phyloP scores from a whole-genome alignment of 1,139 yeast species.

The Saccharomyces hybrid region DNA sequence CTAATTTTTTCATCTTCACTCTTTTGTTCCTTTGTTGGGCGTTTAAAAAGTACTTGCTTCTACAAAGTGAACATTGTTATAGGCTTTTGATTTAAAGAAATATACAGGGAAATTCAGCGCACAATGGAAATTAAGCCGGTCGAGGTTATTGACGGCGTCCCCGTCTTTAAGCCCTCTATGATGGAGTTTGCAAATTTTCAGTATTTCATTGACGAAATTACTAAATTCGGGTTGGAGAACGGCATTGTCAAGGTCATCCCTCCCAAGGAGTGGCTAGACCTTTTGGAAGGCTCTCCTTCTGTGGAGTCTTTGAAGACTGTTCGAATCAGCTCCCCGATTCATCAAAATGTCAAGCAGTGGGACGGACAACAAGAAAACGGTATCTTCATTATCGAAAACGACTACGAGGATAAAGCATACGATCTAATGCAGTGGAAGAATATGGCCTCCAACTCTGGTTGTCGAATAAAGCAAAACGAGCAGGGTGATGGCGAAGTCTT shows the following conservation, averaged over 20 bases:
- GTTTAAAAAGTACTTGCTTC: not conserved
- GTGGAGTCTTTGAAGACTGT: slow-evolving; percentile 23
- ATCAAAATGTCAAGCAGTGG: slow-evolving; percentile 59
- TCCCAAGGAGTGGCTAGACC: slow-evolving; percentile 55
- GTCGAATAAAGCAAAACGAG: not conserved
- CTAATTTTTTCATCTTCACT: not conserved
- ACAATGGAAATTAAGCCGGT: slow-evolving; percentile 31
- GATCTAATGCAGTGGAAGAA: not conserved
- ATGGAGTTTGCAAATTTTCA: slow-evolving; percentile 61
- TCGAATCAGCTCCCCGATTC: slow-evolving; percentile 59
- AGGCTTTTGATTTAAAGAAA: not conserved
- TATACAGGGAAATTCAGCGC: slow-evolving; percentile 2
- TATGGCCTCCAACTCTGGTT: not conserved
- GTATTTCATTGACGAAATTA: slow-evolving; percentile 53
- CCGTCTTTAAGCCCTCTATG: slow-evolving; percentile 52
- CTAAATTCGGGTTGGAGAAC: slow-evolving; percentile 63
- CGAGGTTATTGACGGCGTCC: slow-evolving; percentile 44
- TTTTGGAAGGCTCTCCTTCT: slow-evolving; percentile 14
- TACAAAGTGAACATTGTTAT: not conserved
- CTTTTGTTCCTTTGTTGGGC: not conserved
- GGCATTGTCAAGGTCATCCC: slow-evolving; percentile 78
- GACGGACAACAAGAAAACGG: slow-evolving; percentile 37
- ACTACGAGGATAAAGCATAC: not conserved
- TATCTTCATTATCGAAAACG: not conserved
- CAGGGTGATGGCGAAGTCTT: not conserved